These are phyloP conservation scores for Magnolia sinica DNA, from an alignment of 164 flowering plant species.

Conservation along the genomic window DNA sequence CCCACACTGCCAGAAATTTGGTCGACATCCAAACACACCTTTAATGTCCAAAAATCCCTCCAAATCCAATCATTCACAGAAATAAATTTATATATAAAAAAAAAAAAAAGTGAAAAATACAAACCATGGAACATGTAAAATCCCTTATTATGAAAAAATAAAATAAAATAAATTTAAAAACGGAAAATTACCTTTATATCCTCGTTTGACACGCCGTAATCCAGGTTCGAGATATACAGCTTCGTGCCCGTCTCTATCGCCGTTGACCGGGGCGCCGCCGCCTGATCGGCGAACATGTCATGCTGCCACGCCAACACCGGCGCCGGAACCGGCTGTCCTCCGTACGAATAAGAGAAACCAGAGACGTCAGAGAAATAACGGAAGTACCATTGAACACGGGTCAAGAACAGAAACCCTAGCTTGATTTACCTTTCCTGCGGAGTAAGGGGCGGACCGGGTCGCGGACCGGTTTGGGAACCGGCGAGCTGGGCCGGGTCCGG, in stretches of 20 bases:
- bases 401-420: neutral
- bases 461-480: conserved; percentile 56
- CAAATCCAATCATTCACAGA: too few relatives aligned
- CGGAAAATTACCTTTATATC: conserved; percentile 62
- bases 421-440: conserved; percentile 45
- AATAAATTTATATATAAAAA: too few relatives aligned
- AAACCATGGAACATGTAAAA: too few relatives aligned
- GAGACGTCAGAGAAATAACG: neutral
- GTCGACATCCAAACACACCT: too few relatives aligned
- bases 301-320: conserved; percentile 67
- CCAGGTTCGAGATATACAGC: conserved; percentile 75
- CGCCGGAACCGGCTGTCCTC: conserved; percentile 38
- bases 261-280: conserved; percentile 28
- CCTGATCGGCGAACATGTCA: conserved; percentile 52
- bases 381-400: neutral
- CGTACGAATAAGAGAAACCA: neutral
- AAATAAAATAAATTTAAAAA: neutral
- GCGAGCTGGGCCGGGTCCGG: conserved; percentile 67
- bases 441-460: conserved; percentile 64
- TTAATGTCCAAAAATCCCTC: too few relatives aligned
- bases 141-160: too few relatives aligned
- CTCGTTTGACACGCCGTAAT: conserved; percentile 77
- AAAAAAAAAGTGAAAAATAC: too few relatives aligned
- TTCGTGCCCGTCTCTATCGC: conserved; percentile 74
- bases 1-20: too few relatives aligned